Conservation (phyloP, 768 basidiomycete genomes). For the Hydnum rufescens region DNA sequence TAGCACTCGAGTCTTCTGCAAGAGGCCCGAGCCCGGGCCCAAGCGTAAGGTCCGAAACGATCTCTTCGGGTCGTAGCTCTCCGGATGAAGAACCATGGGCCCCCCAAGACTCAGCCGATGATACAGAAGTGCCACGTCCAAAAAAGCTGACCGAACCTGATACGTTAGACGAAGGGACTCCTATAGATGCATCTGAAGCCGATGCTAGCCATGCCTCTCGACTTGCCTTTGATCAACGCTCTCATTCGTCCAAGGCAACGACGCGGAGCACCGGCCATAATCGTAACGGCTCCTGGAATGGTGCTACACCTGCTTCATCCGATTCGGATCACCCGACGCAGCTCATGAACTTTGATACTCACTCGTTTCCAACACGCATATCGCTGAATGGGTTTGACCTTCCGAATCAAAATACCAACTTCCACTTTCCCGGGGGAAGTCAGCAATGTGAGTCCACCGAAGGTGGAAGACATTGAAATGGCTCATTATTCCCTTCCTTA, state of each 20-base stretch:
- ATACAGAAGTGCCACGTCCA: neutral
- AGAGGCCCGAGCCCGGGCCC: neutral
- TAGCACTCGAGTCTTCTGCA: neutral
- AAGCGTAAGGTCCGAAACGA: neutral
- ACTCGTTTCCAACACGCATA: slow-evolving; percentile 77
- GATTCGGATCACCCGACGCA: slow-evolving; percentile 20
- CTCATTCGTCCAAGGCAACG: neutral
- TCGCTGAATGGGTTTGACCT: slow-evolving; percentile 53
- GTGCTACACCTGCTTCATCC: neutral
- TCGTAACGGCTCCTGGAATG: neutral
- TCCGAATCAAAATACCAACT: slow-evolving; percentile 84
- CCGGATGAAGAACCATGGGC: neutral
- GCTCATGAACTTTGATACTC: slow-evolving; percentile 64
- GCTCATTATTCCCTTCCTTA: slow-evolving; percentile 17
- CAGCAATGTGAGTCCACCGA: slow-evolving; percentile 50
- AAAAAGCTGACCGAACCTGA: neutral
- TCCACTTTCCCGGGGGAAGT: slow-evolving; percentile 87
- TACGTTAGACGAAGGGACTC: neutral
- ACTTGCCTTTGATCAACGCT: neutral
- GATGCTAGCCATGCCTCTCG: neutral
- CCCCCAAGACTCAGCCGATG: neutral
- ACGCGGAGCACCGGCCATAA: slow-evolving; percentile 1
- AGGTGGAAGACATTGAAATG: neutral
- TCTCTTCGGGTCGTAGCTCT: neutral
- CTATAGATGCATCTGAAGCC: too few species aligned